These are phyloP conservation scores for Anisodus acutangulus DNA, from an alignment of 257 asterid species.

Conservation along the genomic window DNA sequence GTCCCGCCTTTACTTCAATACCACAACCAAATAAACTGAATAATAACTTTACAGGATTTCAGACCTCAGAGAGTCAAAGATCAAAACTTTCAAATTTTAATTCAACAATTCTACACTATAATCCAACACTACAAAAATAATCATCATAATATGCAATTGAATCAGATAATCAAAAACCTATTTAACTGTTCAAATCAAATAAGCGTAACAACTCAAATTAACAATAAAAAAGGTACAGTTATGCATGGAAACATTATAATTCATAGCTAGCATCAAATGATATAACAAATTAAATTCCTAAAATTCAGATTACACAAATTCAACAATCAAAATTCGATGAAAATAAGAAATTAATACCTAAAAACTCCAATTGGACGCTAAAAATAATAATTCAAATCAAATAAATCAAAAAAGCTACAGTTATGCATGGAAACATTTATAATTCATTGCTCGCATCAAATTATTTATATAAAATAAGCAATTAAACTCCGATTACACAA, in stretches of 20 bases:
- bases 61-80: neutral
- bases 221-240: neutral
- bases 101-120: constrained; percentile 4
- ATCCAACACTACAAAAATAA: neutral
- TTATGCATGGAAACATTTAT: too few species aligned
- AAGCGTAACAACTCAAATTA: neutral
- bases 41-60: neutral
- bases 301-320: neutral
- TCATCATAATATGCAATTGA: neutral
- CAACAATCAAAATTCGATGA: neutral
- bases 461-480: too few species aligned
- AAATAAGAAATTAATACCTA: constrained; percentile 42
- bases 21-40: neutral
- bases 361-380: constrained; percentile 26
- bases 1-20: neutral
- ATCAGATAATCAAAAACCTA: neutral
- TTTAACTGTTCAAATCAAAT: neutral
- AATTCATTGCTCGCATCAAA: too few species aligned
- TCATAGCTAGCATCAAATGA: neutral
- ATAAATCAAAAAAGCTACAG: too few species aligned
- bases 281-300: neutral
- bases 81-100: neutral
- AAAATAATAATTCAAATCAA: too few species aligned
- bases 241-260: constrained; percentile 13
- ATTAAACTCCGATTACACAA: too few species aligned